A percentile compares a stretch with the other conserved stretches of the same genome.
These are phyloP conservation scores for Schwanniomyces etchellsii DNA, from an alignment of 1,139 yeast species.

Conservation along the genomic window DNA sequence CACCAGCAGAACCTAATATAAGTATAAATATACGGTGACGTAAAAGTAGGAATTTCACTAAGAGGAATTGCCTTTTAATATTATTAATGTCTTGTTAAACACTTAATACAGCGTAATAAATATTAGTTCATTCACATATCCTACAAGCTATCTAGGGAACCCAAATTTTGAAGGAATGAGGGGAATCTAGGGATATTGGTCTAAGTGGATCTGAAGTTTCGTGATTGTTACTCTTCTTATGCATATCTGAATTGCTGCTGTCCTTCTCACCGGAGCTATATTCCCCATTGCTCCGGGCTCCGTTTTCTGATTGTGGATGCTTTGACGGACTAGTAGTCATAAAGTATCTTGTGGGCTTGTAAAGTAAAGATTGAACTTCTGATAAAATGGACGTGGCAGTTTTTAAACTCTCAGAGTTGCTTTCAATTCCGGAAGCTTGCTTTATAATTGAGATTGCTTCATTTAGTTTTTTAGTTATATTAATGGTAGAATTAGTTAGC, in stretches of 20 bases:
- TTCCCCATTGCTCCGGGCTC: conserved; percentile 6
- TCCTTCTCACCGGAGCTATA: conserved; percentile 8
- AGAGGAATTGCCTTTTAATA: too few relatives aligned
- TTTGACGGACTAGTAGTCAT: conserved; percentile 8
- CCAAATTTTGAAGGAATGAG: conserved; percentile 88
- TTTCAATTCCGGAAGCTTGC: conserved; percentile 6
- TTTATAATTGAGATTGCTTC: conserved; percentile 36
- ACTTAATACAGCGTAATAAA: neutral
- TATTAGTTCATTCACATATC: neutral
- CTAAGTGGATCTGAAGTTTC: conserved; percentile 36
- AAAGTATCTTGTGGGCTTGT: conserved; percentile 43
- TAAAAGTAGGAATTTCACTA: too few relatives aligned
- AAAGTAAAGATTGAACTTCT: conserved; percentile 46
- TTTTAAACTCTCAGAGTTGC: conserved; percentile 7
- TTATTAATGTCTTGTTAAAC: neutral
- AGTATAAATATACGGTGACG: neutral
- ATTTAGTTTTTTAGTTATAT: conserved; percentile 45
- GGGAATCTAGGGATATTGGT: conserved; percentile 77
- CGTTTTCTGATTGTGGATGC: conserved; percentile 5
- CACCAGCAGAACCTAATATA: neutral
- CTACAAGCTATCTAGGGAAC: conserved; percentile 32
- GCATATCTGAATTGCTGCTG: conserved; percentile 5
- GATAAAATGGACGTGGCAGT: conserved; percentile 25
- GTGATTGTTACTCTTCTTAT: conserved; percentile 15
- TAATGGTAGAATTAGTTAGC: conserved; percentile 55